phyloP scores from a whole-genome alignment of 805 yeast species.

The Kodamaea hsintzibuensis region DNA sequence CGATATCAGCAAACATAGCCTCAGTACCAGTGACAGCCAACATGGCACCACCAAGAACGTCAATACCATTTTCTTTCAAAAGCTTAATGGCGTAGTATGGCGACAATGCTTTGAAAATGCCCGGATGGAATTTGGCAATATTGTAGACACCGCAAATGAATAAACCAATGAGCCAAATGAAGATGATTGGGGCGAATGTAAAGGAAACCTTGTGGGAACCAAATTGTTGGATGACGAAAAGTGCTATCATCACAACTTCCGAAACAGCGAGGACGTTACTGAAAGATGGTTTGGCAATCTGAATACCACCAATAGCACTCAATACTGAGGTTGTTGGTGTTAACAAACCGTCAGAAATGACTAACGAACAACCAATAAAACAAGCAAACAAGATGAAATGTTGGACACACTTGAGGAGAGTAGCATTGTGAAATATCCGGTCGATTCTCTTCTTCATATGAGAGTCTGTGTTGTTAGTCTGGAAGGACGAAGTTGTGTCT shows the following conservation, averaged over 20 bases:
- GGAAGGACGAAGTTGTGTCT: constrained; percentile 34
- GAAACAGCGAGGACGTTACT: constrained; percentile 49
- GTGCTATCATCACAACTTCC: constrained; percentile 44
- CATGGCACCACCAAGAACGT: constrained; percentile 51
- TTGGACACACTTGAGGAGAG: constrained; percentile 30
- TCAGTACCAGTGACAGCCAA: constrained; percentile 60
- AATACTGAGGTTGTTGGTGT: constrained; percentile 66
- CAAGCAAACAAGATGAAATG: constrained; percentile 38
- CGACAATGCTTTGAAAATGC: constrained; percentile 47
- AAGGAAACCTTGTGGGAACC: constrained; percentile 53
- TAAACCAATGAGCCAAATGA: constrained; percentile 50
- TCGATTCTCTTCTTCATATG: constrained; percentile 14
- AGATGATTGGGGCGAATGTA: constrained; percentile 55
- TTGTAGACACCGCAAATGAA: constrained; percentile 48
- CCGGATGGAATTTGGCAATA: constrained; percentile 42
- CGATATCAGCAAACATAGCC: constrained; percentile 65
- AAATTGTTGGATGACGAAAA: constrained; percentile 48
- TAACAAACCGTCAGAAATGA: constrained; percentile 58
- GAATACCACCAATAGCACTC: constrained; percentile 57
- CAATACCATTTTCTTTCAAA: constrained; percentile 41
- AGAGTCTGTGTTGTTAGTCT: constrained; percentile 16
- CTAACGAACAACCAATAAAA: constrained; percentile 57
- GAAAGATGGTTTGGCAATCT: constrained; percentile 50
- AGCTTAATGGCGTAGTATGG: constrained; percentile 54
- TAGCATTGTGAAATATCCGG: constrained; percentile 21